Conservation (phyloP, 129 eudicot species). For the Calendula officinalis region DNA sequence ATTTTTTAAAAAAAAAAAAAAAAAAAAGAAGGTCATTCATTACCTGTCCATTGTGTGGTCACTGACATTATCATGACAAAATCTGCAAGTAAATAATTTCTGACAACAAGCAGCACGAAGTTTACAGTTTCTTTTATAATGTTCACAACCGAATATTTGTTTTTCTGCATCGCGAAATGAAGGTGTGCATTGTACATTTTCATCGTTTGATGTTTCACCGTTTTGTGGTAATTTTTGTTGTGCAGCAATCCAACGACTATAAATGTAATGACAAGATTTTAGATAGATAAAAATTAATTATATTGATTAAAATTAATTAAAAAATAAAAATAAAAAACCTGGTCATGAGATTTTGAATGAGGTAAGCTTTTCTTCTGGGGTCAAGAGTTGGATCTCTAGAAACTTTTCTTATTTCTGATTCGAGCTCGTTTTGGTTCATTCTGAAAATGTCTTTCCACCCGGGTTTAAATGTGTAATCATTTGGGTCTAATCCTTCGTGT, state of each 20-base stretch:
- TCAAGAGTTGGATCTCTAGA: constrained; percentile 97
- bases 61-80: constrained; percentile 98
- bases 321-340: constrained; percentile 46
- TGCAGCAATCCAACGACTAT: constrained; percentile 94
- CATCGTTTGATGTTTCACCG: constrained; percentile 51
- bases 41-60: constrained; percentile 99
- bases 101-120: constrained; percentile 99
- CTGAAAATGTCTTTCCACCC: constrained; percentile 99
- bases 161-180: constrained; percentile 84
- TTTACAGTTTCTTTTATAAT: constrained; percentile 95
- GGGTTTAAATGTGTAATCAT: constrained; percentile 87
- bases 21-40: background rate
- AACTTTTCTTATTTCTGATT: constrained; percentile 95
- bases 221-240: constrained; percentile 82
- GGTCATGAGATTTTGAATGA: constrained; percentile 94
- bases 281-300: background rate
- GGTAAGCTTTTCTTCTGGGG: constrained; percentile 99
- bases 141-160: constrained; percentile 85
- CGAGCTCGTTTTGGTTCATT: constrained; percentile 98
- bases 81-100: constrained; percentile 84
- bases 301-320: background rate
- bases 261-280: background rate
- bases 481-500: constrained; percentile 75
- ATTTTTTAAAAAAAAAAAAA: background rate
- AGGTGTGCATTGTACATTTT: constrained; percentile 62